These are phyloP conservation scores for Fomitopsis schrenkii DNA, from an alignment of 1,284 basidiomycete species.

Conservation along the genomic window DNA sequence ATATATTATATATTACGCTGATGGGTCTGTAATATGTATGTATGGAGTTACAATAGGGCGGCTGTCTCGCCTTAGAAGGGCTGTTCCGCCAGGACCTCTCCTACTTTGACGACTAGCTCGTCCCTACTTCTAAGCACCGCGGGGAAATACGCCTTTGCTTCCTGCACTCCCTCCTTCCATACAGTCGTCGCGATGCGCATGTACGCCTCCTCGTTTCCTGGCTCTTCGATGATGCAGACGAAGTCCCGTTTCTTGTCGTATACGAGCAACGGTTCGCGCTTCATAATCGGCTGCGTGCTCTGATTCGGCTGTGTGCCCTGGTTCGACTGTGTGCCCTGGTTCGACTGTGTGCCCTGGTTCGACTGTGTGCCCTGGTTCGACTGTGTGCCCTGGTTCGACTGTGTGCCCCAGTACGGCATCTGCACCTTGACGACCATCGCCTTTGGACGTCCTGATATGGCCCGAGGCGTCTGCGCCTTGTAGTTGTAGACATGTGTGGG, in stretches of 20 bases:
- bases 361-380: conserved; percentile 27
- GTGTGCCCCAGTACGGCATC: conserved; percentile 26
- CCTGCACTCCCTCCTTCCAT: conserved; percentile 35
- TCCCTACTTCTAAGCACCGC: conserved; percentile 45
- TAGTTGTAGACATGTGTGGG: conserved; percentile 17
- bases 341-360: conserved; percentile 18
- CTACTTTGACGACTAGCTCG: conserved; percentile 45
- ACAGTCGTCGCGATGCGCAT: conserved; percentile 32
- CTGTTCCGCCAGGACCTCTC: conserved; percentile 44
- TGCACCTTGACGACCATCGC: conserved; percentile 52
- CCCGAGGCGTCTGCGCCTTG: conserved; percentile 23
- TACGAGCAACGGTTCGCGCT: conserved; percentile 32
- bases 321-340: neutral
- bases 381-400: conserved; percentile 17
- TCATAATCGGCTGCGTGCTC: neutral
- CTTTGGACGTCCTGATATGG: conserved; percentile 26
- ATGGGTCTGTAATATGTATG: too few relatives aligned
- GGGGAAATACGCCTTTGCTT: conserved; percentile 52
- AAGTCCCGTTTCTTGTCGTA: conserved; percentile 52
- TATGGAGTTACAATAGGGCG: too few relatives aligned
- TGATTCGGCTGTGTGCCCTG: too few relatives aligned
- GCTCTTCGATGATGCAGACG: conserved; percentile 34
- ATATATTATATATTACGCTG: too few relatives aligned
- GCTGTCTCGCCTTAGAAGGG: conserved; percentile 15
- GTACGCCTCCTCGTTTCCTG: conserved; percentile 37